Percentiles rank a stretch among this genome's conserved stretches.
These are phyloP conservation scores for Coleophoma eucalyptorum DNA, from an alignment of 2,329 filamentous ascomycete species.

Conservation along the genomic window DNA sequence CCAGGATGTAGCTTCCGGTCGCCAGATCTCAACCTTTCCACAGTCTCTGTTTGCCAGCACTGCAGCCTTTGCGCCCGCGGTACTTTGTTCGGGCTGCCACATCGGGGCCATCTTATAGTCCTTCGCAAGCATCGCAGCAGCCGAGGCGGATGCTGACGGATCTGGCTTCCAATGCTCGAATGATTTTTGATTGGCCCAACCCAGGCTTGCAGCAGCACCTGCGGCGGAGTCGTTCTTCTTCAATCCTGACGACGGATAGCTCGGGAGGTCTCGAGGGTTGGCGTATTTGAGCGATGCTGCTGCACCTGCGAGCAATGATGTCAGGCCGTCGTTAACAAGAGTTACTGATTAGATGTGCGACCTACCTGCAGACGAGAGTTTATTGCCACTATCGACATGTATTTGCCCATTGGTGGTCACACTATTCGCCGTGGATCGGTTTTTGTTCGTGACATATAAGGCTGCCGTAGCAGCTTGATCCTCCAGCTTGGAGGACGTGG, in stretches of 20 bases:
- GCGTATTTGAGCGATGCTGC: constrained; percentile 67
- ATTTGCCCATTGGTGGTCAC: constrained; percentile 7
- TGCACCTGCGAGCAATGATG: constrained; percentile 40
- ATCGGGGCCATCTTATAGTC: constrained; percentile 50
- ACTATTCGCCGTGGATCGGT: constrained; percentile 11
- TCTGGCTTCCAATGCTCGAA: constrained; percentile 65
- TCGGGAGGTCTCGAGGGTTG: constrained; percentile 67
- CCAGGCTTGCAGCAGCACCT: constrained; percentile 69
- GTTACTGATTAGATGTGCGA: constrained; percentile 4
- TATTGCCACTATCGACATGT: constrained; percentile 45
- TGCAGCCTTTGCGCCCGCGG: constrained; percentile 71
- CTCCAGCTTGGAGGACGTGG: constrained; percentile 26
- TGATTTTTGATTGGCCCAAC: constrained; percentile 65
- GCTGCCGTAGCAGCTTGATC: constrained; percentile 56
- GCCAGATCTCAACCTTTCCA: constrained; percentile 46
- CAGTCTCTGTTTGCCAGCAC: constrained; percentile 57
- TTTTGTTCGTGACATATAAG: constrained; percentile 46
- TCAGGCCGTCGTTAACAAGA: constrained; percentile 3
- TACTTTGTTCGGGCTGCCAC: constrained; percentile 61
- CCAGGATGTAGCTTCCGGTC: constrained; percentile 35
- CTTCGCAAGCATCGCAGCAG: constrained; percentile 54
- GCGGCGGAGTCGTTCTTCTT: constrained; percentile 54
- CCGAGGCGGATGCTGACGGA: constrained; percentile 54
- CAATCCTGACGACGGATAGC: constrained; percentile 66
- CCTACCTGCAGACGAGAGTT: constrained; percentile 54